These are phyloP conservation scores for Agapanthus africanus DNA, from an alignment of 106 monocot species.

Conservation along the genomic window DNA sequence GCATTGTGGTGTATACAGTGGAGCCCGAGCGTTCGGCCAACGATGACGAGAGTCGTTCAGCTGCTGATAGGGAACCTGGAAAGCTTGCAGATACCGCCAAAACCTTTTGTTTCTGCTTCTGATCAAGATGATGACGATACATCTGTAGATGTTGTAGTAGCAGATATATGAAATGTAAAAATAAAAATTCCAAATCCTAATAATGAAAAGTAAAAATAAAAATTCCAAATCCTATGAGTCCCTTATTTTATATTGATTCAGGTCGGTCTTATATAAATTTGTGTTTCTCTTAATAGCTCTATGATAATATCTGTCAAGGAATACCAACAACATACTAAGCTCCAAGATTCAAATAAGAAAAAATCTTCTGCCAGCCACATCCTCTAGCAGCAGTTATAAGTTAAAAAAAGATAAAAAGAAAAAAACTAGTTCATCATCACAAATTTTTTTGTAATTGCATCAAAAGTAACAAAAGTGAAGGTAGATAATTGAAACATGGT, in stretches of 20 bases:
- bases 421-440: neutral
- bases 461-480: neutral
- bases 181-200: too few species aligned
- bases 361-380: constrained; percentile 61
- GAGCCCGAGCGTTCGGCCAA: constrained; percentile 32
- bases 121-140: neutral
- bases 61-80: constrained; percentile 25
- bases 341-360: constrained; percentile 43
- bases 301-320: too few species aligned
- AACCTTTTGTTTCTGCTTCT: constrained; percentile 28
- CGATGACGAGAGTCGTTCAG: constrained; percentile 33
- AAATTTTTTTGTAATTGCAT: neutral
- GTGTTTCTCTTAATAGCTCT: too few species aligned
- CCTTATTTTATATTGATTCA: too few species aligned
- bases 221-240: too few species aligned
- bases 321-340: constrained; percentile 52
- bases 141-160: too few species aligned
- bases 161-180: too few species aligned
- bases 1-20: constrained; percentile 48
- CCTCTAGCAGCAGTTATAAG: constrained; percentile 58
- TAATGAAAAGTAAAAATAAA: too few species aligned
- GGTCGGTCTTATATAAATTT: too few species aligned
- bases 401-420: neutral
- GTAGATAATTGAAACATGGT: neutral
- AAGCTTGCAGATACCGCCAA: constrained; percentile 30